Evolutionary conservation across 345 rosid species (phyloP).

Genomic region (Sisymbrium altissimum): DNA sequence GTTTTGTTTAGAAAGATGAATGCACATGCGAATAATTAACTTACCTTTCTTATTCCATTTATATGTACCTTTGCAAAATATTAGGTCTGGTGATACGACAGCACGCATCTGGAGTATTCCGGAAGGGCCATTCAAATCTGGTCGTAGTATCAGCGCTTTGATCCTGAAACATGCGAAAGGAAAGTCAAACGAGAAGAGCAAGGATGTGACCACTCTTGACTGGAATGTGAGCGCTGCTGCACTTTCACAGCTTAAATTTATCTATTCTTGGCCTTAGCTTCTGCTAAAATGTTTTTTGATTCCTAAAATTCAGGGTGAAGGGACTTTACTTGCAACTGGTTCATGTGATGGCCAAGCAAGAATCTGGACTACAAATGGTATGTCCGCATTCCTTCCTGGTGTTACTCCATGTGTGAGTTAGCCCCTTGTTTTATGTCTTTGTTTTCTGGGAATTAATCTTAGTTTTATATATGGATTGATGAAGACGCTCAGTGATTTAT

Average conservation of each 20-base stretch:
- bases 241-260: not conserved
- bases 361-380: slow-evolving; percentile 82
- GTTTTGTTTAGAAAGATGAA: slow-evolving; percentile 13
- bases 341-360: slow-evolving; percentile 98
- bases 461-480: not conserved
- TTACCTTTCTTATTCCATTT: not conserved
- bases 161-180: slow-evolving; percentile 94
- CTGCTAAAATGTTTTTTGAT: slow-evolving; percentile 1
- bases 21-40: not conserved
- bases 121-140: slow-evolving; percentile 54
- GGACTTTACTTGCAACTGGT: slow-evolving; percentile 93
- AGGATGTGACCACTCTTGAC: slow-evolving; percentile 97
- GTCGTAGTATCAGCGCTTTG: slow-evolving; percentile 50
- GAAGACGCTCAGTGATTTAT: not conserved
- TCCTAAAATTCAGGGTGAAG: slow-evolving; percentile 62
- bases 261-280: not conserved
- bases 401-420: not conserved
- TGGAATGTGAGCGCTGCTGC: slow-evolving; percentile 82
- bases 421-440: not conserved
- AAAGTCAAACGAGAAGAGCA: slow-evolving; percentile 93
- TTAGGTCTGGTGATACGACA: slow-evolving; percentile 96
- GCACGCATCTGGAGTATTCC: slow-evolving; percentile 95
- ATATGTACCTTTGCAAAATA: not conserved
- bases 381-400: slow-evolving; percentile 13
- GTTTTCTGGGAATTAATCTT: not conserved